These are phyloP conservation scores for Kickxella alabastrina DNA, from an alignment of 192 early-diverging fungal species.

Conservation along the genomic window DNA sequence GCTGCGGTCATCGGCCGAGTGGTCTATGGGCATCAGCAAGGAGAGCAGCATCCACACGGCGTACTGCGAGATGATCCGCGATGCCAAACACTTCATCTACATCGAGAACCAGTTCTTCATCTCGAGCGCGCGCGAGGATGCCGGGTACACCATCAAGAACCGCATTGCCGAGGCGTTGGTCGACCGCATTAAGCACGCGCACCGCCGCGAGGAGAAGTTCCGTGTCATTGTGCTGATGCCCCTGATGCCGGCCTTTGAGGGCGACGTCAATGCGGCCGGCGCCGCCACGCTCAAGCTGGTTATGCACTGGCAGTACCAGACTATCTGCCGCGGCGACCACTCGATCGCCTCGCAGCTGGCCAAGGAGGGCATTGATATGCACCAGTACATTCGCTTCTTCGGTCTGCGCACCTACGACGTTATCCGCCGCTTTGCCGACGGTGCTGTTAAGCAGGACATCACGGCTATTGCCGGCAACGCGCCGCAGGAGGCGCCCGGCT, in stretches of 20 bases:
- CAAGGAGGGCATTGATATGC: constrained; percentile 54
- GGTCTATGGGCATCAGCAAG: constrained; percentile 61
- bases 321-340: constrained; percentile 70
- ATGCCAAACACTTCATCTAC: constrained; percentile 78
- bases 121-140: constrained; percentile 46
- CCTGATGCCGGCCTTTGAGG: constrained; percentile 79
- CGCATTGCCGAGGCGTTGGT: constrained; percentile 73
- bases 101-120: constrained; percentile 94
- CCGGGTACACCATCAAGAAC: constrained; percentile 70
- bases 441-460: constrained; percentile 21
- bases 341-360: constrained; percentile 61
- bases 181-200: constrained; percentile 70
- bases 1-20: constrained; percentile 62
- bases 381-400: constrained; percentile 68
- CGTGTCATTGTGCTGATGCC: constrained; percentile 77
- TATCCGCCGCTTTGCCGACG: constrained; percentile 48
- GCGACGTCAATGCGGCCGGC: constrained; percentile 69
- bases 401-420: constrained; percentile 73
- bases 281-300: constrained; percentile 69
- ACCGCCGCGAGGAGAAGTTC: constrained; percentile 64
- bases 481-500: constrained; percentile 31
- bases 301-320: constrained; percentile 77
- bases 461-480: constrained; percentile 27
- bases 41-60: constrained; percentile 80
- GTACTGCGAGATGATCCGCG: constrained; percentile 66